Conservation (phyloP, 202 grass and related monocot species). For the Brachypodium distachyon region DNA sequence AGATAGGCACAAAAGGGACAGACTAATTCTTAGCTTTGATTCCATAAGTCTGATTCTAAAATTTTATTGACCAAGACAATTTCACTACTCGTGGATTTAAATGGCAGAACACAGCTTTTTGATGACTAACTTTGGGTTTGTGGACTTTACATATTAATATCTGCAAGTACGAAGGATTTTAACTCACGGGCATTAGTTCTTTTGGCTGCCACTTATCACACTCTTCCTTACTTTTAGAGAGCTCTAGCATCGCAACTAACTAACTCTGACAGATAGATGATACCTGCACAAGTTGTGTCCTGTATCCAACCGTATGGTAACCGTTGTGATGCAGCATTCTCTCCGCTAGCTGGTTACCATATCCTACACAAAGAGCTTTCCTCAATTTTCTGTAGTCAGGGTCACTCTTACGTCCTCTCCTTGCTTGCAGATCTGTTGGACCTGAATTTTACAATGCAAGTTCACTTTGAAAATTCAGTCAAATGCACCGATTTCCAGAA, state of each 20-base stretch:
- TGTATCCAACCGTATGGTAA: constrained; percentile 93
- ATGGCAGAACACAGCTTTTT: neutral
- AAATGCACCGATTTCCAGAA: neutral
- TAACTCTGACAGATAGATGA: neutral
- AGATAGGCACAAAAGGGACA: neutral
- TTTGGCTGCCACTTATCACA: neutral
- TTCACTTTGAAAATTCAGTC: neutral
- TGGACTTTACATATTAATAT: neutral
- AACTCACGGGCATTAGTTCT: neutral
- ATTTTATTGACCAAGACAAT: neutral
- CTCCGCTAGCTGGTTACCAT: constrained; percentile 92
- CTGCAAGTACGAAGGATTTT: neutral
- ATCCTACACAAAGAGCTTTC: constrained; percentile 74
- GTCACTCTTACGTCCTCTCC: constrained; percentile 48
- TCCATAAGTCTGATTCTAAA: neutral
- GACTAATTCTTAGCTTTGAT: neutral
- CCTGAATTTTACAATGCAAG: constrained; percentile 41
- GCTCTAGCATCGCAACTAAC: neutral
- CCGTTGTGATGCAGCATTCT: constrained; percentile 96
- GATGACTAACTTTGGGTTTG: neutral
- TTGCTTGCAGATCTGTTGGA: constrained; percentile 50
- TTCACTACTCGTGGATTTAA: neutral
- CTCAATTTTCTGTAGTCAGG: constrained; percentile 76
- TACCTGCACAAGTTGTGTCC: constrained; percentile 89
- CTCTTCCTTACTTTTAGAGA: neutral